Base-by-base conservation (phyloP, 2,329 filamentous ascomycete species). In the Ascochyta viciae-villosae region DNA sequence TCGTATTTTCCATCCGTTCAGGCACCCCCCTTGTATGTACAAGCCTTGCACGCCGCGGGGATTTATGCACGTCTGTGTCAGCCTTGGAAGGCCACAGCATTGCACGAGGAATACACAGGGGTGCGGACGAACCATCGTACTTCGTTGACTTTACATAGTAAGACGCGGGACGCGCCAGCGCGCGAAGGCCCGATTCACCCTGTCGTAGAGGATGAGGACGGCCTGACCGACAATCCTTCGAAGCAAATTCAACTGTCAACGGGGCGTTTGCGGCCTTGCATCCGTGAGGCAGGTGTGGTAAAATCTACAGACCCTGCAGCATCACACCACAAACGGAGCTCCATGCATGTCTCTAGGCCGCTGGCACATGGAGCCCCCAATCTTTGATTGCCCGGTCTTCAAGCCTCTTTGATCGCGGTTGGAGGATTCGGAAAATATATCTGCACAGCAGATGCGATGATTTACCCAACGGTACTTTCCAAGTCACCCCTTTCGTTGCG, bases 161-260 rank as follows among this genome's bases (percentile, higher is more conserved):
- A 9, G 27, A 29, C 27, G 27, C 10, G 10, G 27, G 8, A 29
- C 9, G 27, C 8, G 27, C 27, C 12, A 23, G 13, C 22, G 39
- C 40, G 15, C 31, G 19, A 31, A 51, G 48, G 40, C 8, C 48
- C 48, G 48, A 51, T 39, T 33, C 7, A 44, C 40, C 40, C 23
- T 45, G 40, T 19, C 31, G 9, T 15, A 23, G 3, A 29, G 16
- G 16, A 38, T 39, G 16, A 39, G 16, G 12, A 10, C 13, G 33
- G 16, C 24, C 24, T 50, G 48, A 39, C 33, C 40, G 40, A 44
- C 33, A 44, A 33, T 39, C 26, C 33, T 33, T 44, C 40, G 10
- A 26, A 37, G n/a, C 22, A 15, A 4, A 8, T 9, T 43, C 6
- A 22, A 43, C 13, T 6, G 7, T 50, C n/a, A 19, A 37, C 15